Evolutionary conservation across 1,139 yeast species (phyloP), one percentile per base, ranked within the genome.

Genomic region (Magnusiomyces tetraspermus): DNA sequence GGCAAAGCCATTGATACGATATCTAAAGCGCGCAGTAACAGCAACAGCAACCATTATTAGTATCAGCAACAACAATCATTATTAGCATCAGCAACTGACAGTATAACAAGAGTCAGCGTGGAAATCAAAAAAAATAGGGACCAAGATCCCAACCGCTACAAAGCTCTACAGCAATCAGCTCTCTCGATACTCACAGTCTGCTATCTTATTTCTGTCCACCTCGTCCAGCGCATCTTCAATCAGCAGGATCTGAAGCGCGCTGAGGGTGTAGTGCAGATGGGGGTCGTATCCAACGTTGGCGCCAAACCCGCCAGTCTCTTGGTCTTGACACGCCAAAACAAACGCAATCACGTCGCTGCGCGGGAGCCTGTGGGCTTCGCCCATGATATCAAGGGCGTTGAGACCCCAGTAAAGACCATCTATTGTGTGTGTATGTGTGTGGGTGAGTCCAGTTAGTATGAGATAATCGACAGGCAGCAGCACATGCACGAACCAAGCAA

Each of bases 321-420:
- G 52, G 50, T 70, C 69, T 68, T 79, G 82, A 64, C 98, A 90
- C 19, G 77, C 71, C 62, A 79, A 58, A 4, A 92, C 85, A 65
- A 82, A 94, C 17, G 73, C 70, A 2, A 86, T 69, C 19, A 92
- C 81, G 6, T 83, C 87, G 0, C 73, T 69, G 53, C 74, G 71
- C 13, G 83, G 76, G 51, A 92, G 77, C 1, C 80, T 76, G n/a
- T 76, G 76, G 24, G 75, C 70, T 1, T 82, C 72, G 44, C 76
- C 75, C 71, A 90, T 66, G 8, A 85, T 69, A 50, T 79, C 78
- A 41, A 90, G 70, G 0, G 97, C 88, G 17, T 85, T 83, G 5
- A 88, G 72, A 0, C 97, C 98, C 99, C 99, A 92, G 66, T 94
- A 92, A 1, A 94, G 74, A 4, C 98, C 98, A 63, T 86, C 66